Percentiles rank a stretch among this genome's conserved stretches.
phyloP scores from a whole-genome alignment of 2,329 filamentous ascomycete genomes.

The Ceratocystis smalleyi region DNA sequence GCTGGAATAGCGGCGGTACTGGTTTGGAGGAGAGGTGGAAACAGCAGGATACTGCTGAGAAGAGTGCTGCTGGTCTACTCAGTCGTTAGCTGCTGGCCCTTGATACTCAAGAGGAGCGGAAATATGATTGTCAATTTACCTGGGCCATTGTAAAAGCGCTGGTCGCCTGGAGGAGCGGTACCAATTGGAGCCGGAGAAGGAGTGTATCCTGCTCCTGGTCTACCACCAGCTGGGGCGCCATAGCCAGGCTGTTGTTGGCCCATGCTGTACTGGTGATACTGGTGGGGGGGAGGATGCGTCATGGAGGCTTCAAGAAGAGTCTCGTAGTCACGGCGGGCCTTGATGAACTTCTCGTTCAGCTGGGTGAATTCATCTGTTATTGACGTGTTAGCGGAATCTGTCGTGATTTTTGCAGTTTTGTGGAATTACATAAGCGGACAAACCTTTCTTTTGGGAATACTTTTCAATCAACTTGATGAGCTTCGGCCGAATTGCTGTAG shows the following conservation, averaged over 20 bases:
- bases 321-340: constrained; percentile 92
- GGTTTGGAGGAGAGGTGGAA: constrained; percentile 35
- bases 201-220: constrained; percentile 8
- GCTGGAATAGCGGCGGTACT: constrained; percentile 37
- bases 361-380: constrained; percentile 85
- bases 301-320: constrained; percentile 90
- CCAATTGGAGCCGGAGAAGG: constrained; percentile 43
- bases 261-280: constrained; percentile 54
- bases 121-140: background rate
- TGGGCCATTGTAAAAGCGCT: constrained; percentile 16
- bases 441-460: constrained; percentile 98
- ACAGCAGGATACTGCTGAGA: constrained; percentile 16
- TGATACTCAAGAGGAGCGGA: background rate
- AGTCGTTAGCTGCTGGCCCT: background rate
- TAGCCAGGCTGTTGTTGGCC: constrained; percentile 37
- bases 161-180: constrained; percentile 40
- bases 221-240: constrained; percentile 18
- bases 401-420: background rate
- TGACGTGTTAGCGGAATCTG: constrained; percentile 2
- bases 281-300: constrained; percentile 66
- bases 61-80: constrained; percentile 28
- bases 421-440: background rate
- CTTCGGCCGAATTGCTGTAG: constrained; percentile 85
- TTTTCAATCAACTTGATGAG: constrained; percentile 96
- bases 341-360: constrained; percentile 98